Percentiles rank a stretch among this genome's conserved stretches.
These are phyloP conservation scores for Ophiostoma ulmi DNA, from an alignment of 2,329 filamentous ascomycete genomes.

Conservation along the genomic window DNA sequence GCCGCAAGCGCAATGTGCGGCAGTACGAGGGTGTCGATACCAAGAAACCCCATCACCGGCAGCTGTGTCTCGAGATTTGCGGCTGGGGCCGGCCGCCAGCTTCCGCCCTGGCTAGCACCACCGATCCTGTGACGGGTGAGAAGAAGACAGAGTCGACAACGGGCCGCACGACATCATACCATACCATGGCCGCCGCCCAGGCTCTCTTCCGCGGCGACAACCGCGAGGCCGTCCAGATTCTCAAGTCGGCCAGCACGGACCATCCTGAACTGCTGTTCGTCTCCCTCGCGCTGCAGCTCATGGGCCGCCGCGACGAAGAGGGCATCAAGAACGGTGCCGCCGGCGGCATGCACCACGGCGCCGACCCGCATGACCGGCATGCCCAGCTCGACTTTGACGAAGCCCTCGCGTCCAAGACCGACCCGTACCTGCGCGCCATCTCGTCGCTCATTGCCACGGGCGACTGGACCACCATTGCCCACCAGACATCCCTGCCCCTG, in stretches of 20 bases:
- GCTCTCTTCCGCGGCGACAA: conserved; percentile 69
- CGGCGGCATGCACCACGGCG: background rate
- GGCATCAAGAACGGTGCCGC: conserved; percentile 34
- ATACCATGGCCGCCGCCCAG: conserved; percentile 71
- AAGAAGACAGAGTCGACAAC: conserved; percentile 12
- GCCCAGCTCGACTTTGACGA: conserved; percentile 8
- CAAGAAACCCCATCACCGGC: conserved; percentile 61
- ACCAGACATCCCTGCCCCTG: conserved; percentile 67
- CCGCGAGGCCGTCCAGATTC: conserved; percentile 61
- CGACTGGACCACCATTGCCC: conserved; percentile 68
- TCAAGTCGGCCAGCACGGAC: conserved; percentile 60
- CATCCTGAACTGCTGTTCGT: conserved; percentile 64
- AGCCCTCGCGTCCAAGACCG: conserved; percentile 45
- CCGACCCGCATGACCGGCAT: background rate
- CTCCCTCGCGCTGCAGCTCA: conserved; percentile 60
- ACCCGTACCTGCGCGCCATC: conserved; percentile 75
- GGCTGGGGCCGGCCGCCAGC: conserved; percentile 57
- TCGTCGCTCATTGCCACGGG: conserved; percentile 72
- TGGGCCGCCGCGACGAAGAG: conserved; percentile 46
- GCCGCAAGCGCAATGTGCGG: conserved; percentile 56
- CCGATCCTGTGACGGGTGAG: background rate
- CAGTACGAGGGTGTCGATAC: conserved; percentile 35
- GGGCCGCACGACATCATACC: conserved; percentile 46
- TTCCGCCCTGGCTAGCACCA: background rate
- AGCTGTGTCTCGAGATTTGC: conserved; percentile 70